Base-by-base conservation (phyloP, 345 rosid species). In the Carallia pectinifolia region DNA sequence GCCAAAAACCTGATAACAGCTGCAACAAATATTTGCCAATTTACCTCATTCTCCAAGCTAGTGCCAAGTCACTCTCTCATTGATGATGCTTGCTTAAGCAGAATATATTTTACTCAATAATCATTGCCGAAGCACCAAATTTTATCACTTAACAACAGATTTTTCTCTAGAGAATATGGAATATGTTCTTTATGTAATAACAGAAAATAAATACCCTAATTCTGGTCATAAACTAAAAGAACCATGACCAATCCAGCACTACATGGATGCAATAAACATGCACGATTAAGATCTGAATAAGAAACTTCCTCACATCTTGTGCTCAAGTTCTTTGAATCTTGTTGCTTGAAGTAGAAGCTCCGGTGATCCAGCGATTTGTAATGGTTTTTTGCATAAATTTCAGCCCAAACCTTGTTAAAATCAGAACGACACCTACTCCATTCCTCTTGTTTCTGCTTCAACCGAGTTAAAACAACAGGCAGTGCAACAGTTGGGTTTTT, bases 301-400 rank as follows among this genome's bases (percentile, higher is more conserved):
- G 40, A 18, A 52, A 65, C 58, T 59, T 71, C 74, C 95, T 84
- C 85, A 92, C 97, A 81, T 87, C 86, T 95, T 69, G 92, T 80
- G 80, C 93, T 89, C 90, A 94, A 81, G 80, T 85, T 88, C 92
- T 94, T 94, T 67, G 96, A 90, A 81, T 94, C 98, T 84, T 94
- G 97, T 82, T 94, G 97, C 87, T 91, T 94, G 80, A 94, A 94
- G 77, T 90, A 94, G 92, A 94, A 94, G 86, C 98, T 94, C 65
- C 96, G 97, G 75, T 94, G 98, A 85, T 94, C 98, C 67, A 94
- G 95, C 10, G 98, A 94, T 75, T 94, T 94, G 86, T 86, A 88
- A 79, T 94, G 98, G 79, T 94, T 90, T 83, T 90, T 94, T 16
- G 86, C 79, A 39, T 47, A 15, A 64, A 34, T 36, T 56, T 56